Percentiles rank a stretch among this genome's conserved stretches.
phyloP scores from a whole-genome alignment of 345 rosid species.

The Hypericum androsaemum region DNA sequence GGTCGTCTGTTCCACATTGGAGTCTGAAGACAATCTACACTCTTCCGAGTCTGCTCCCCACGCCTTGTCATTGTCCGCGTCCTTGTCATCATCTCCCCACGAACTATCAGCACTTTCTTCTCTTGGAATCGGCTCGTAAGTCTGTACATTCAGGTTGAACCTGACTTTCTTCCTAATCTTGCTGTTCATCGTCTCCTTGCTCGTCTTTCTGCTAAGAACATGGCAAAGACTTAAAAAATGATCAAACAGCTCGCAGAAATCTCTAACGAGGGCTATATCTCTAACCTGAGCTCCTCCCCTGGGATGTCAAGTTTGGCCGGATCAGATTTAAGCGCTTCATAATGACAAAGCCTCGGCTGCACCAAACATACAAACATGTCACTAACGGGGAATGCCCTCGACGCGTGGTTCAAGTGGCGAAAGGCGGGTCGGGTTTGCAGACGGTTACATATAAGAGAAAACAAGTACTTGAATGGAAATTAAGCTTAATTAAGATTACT shows the following conservation, averaged over 20 bases:
- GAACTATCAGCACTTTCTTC: constrained; percentile 11
- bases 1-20: constrained; percentile 9
- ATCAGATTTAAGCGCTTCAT: constrained; percentile 33
- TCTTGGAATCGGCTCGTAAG: constrained; percentile 23
- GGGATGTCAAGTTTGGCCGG: constrained; percentile 21
- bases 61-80: constrained; percentile 13
- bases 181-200: constrained; percentile 16
- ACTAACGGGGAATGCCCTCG: too few species aligned
- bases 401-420: background rate
- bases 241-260: background rate
- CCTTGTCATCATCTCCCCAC: constrained; percentile 27
- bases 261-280: background rate
- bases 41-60: constrained; percentile 7
- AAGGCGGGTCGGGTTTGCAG: too few species aligned
- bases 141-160: constrained; percentile 25
- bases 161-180: constrained; percentile 25
- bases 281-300: constrained; percentile 39
- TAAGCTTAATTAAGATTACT: constrained; percentile 1
- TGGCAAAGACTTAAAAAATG: too few species aligned
- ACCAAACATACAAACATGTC: background rate
- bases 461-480: background rate
- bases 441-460: too few species aligned
- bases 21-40: constrained; percentile 3
- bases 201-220: constrained; percentile 3
- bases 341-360: constrained; percentile 14